Conservation (phyloP, 768 basidiomycete species). For the Tylopilus plumbeoviolaceoides region DNA sequence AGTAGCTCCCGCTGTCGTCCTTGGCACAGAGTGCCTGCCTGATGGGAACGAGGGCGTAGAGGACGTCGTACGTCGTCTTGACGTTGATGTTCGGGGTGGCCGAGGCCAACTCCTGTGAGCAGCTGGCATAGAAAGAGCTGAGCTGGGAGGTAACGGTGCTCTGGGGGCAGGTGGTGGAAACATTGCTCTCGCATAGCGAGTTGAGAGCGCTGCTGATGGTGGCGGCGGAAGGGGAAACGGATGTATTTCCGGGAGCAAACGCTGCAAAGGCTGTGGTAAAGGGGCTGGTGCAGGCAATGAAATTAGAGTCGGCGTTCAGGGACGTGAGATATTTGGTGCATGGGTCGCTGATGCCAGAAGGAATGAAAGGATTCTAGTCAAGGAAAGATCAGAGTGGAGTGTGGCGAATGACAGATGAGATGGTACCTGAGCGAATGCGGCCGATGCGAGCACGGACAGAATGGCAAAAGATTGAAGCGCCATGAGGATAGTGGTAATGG, state of each 20-base stretch:
- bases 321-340: slow-evolving; percentile 57
- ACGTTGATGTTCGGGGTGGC: slow-evolving; percentile 43
- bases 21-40: slow-evolving; percentile 68
- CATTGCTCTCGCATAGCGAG: slow-evolving; percentile 49
- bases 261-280: slow-evolving; percentile 56
- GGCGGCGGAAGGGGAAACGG: slow-evolving; percentile 37
- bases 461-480: slow-evolving; percentile 52
- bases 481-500: slow-evolving; percentile 19
- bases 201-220: slow-evolving; percentile 49
- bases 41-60: slow-evolving; percentile 71
- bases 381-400: neutral
- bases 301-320: slow-evolving; percentile 57
- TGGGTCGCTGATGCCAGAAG: slow-evolving; percentile 51
- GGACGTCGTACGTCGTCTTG: slow-evolving; percentile 66
- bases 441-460: slow-evolving; percentile 47
- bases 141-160: slow-evolving; percentile 58
- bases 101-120: slow-evolving; percentile 65
- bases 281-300: slow-evolving; percentile 59
- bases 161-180: slow-evolving; percentile 50
- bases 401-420: neutral
- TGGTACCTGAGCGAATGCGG: slow-evolving; percentile 49
- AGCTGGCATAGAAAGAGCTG: slow-evolving; percentile 64
- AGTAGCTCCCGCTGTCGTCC: slow-evolving; percentile 60
- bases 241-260: slow-evolving; percentile 42
- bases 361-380: slow-evolving; percentile 54